Base-by-base conservation (phyloP, 1,139 yeast species). In the Protomyces gravidus region DNA sequence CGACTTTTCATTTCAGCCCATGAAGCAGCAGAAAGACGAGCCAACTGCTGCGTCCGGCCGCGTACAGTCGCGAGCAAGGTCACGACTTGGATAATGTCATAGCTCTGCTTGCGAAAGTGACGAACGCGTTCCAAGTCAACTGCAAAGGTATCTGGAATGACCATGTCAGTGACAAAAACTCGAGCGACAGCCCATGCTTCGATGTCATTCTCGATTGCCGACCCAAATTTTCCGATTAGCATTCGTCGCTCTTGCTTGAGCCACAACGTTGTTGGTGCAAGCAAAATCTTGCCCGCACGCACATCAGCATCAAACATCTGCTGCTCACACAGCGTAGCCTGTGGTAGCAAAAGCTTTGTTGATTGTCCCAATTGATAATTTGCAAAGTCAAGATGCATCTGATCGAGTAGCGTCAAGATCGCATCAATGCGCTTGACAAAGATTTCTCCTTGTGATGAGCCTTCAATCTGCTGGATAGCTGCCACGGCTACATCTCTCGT, bases 221-320 rank as follows among this genome's bases (percentile, higher is more conserved):
- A 9, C 9, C 17, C 42, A 15, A 6, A 19, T n/a, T 19, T 23
- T 15, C 11, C 19, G 9, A 15, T 19, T 36, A n/a, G 4, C 17
- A 36, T 5, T 5, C 23, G 42, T n/a, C 7, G 21, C 17, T 23
- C 45, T 19, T 19, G 23, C 47, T 21, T 2, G 5, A 55, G 40
- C 53, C 45, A 13, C 11, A n/a, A n/a, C 27, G 28, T 48, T 17
- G 59, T 55, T 17, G 4, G 39, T 7, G 5, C 33, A 13, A 55
- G 32, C 7, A 28, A 33, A 9, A 19, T 30, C 3, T 26, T 28
- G 23, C 59, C 50, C 4, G 42, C 46, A 15, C 30, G 42, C 42
- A 47, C 25, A 17, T 55, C 53, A 73, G 80, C 52, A 7, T 45
- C 26, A n/a, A 61, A 49, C 46, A 11, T 47, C 11, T 25, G 40